A percentile compares a stretch with the other conserved stretches of the same genome.
phyloP scores from a whole-genome alignment of 352 stramenopile genomes.

The Pythium monospermum region DNA sequence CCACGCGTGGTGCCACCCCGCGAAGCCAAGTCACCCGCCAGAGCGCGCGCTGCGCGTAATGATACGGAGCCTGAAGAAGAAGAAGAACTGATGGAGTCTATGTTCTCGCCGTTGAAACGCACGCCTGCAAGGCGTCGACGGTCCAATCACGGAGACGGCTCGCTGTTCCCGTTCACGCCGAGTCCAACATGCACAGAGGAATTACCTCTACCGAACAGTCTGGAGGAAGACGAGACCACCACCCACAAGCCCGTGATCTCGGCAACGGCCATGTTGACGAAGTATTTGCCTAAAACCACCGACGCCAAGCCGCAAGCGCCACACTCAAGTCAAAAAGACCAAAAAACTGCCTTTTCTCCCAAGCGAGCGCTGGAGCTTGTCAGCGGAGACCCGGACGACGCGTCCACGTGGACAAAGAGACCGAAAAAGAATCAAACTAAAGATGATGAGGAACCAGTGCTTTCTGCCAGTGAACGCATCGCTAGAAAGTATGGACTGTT shows the following conservation, averaged over 20 bases:
- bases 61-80: conserved; percentile 6
- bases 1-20: too few species aligned
- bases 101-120: conserved; percentile 18
- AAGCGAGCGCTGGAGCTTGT: too few species aligned
- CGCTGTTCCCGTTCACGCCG: conserved; percentile 14
- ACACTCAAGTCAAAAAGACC: too few species aligned
- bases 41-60: not conserved
- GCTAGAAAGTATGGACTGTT: conserved; percentile 60
- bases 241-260: conserved; percentile 53
- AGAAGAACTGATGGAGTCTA: conserved; percentile 21
- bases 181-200: conserved; percentile 6
- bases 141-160: conserved; percentile 7
- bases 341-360: too few species aligned
- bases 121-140: not conserved
- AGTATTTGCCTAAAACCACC: conserved; percentile 27
- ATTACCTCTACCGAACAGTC: not conserved
- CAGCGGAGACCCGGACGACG: too few species aligned
- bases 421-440: not conserved
- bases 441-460: conserved; percentile 7
- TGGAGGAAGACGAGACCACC: not conserved
- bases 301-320: not conserved
- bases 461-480: conserved; percentile 47
- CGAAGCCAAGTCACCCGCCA: not conserved
- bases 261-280: conserved; percentile 48
- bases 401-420: not conserved